Evolutionary conservation across 257 asterid species (phyloP).

Genomic region (Schizonepeta tenuifolia): DNA sequence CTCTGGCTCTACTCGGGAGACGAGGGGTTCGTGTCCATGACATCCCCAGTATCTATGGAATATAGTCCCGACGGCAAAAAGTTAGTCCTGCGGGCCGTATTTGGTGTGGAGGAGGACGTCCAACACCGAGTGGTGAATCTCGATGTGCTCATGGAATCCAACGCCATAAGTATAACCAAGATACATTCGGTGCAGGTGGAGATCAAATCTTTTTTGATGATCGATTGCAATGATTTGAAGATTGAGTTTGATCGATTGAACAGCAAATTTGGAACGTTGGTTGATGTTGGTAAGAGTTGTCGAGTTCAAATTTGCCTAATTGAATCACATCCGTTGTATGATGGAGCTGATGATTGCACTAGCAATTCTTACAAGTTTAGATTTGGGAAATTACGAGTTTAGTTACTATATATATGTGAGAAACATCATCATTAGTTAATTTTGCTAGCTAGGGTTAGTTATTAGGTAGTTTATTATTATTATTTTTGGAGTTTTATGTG

Average conservation of each 20-base stretch:
- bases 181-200: not conserved
- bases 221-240: slow-evolving; percentile 19
- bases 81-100: not conserved
- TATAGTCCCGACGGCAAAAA: not conserved
- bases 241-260: not conserved
- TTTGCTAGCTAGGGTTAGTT: too few species aligned
- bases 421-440: too few species aligned
- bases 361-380: not conserved
- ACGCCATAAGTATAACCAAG: not conserved
- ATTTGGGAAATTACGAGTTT: not conserved
- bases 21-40: not conserved
- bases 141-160: not conserved
- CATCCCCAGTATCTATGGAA: not conserved
- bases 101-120: not conserved
- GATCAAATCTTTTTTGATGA: not conserved
- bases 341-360: not conserved
- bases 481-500: too few species aligned
- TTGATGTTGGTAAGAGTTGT: not conserved
- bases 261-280: not conserved
- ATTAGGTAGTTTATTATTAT: too few species aligned
- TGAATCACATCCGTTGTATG: not conserved
- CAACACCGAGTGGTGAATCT: not conserved
- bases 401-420: too few species aligned
- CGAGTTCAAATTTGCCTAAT: not conserved
- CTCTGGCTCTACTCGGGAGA: not conserved